Evolutionary conservation across 345 rosid genomes (phyloP), one percentile per base, ranked within the genome.

Genomic region (Linum usitatissimum): DNA sequence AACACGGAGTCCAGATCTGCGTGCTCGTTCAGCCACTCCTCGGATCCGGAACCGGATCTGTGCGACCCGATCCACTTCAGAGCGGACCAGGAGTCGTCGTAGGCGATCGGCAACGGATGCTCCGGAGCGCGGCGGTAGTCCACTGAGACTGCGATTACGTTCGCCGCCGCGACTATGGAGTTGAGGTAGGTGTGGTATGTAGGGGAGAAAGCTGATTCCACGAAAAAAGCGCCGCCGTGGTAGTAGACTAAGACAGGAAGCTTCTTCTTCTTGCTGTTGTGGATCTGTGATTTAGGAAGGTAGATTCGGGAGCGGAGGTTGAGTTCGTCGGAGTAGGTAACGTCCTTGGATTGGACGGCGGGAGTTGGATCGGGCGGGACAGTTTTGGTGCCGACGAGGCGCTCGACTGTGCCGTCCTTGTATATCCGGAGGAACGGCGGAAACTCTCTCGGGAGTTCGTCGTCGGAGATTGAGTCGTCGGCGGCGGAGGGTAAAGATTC

Each of bases 281-380:
- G 38, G 38, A 34, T 34, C 38, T 34, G 38, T 34, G 38, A 34
- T 34, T 34, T 34, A 34, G 38, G 38, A 7, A 34, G 5, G 38
- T 34, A 34, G 38, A 34, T 34, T 34, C 38, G 38, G 0, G 38
- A 34, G 8, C 8, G 8, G 38, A 34, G 38, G 38, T 7, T 34
- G 38, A 34, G 38, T 7, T 34, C 38, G 8, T 34, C 4, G 6
- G 60, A 18, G 68, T n/a, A 3, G 59, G 51, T 30, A 6, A 70
- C 73, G 17, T 75, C 79, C 28, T 75, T 79, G 54, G 78, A 74
- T 28, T 17, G n/a, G 48, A 78, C 86, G 8, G 66, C 65, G 19
- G 57, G 76, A 30, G 53, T 66, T 67, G 4, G 51, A 1, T 45
- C 61, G 18, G 10, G 68, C 60, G 1, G 81, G 9, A 75, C 75